Base-by-base conservation (phyloP, 257 asterid species). In the Dorcoceras hygrometricum region DNA sequence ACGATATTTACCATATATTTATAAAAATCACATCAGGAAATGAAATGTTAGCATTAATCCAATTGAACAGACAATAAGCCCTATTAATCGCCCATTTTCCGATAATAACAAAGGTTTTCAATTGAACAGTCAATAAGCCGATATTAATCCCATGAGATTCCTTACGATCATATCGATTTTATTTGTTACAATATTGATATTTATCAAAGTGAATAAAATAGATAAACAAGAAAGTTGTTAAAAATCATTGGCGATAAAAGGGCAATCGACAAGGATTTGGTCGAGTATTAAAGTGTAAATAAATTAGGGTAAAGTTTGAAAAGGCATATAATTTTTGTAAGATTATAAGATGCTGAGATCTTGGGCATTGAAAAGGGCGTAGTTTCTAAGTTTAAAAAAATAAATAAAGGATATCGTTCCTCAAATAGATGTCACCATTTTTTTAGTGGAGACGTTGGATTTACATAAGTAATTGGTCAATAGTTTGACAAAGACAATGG, bases 271-370 rank as follows among this genome's bases (percentile, higher is more conserved):
- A 23, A 48, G 59, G 5, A 22, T 53, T 62, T 72, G 63, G 66
- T 63, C 62, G 74, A 71, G 75, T 51, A 39, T 5, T 61, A 0
- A 50, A 60, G 65, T 62, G 59, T 19, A 70, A 58, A 71, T 26
- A 56, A 4, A 72, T 24, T 63, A 62, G 72, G 66, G 67, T 57
- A 73, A 73, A 71, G 70, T 59, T 63, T 66, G 70, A 23, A 67
- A 73, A 75, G 66, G 25, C 12, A 43, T 51, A 27, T 39, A 63
- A 66, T 66, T 62, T n/a, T 73, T 75, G 65, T 67, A 77, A 71
- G 85, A 79, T 81, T 62, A 76, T 78, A 86, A 72, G 83, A 81
- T 89, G 83, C 80, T 76, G 78, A 81, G 85, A 85, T 83, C 84
- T 73, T 55, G 26, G 68, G 83, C 88, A 62, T 86, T 83, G 89